Evolutionary conservation across 176 grass and related monocot genomes (phyloP).

Genomic region (Rhynchospora pubera): DNA sequence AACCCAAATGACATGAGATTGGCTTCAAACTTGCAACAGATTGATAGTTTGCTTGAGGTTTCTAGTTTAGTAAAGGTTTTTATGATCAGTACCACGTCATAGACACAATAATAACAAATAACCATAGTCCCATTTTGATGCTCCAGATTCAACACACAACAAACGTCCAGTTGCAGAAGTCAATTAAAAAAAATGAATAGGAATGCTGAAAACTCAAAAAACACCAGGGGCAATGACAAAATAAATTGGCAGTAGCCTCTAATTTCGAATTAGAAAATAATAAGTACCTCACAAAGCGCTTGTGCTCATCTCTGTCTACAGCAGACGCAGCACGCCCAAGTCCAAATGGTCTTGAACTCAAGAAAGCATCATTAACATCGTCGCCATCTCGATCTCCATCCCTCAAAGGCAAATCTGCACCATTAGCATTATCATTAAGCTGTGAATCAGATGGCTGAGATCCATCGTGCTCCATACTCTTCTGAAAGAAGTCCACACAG

Average conservation of each 20-base stretch:
- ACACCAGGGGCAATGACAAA: not conserved
- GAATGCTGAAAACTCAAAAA: not conserved
- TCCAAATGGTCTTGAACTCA: constrained; percentile 39
- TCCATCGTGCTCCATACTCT: constrained; percentile 43
- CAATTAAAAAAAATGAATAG: constrained; percentile 1
- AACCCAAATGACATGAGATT: not conserved
- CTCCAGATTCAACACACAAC: not conserved
- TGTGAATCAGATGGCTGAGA: constrained; percentile 33
- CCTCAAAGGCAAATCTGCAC: constrained; percentile 1
- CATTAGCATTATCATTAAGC: constrained; percentile 3
- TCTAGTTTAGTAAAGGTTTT: not conserved
- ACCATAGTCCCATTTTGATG: not conserved
- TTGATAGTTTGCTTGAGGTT: not conserved
- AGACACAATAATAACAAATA: not conserved
- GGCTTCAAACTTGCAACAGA: not conserved
- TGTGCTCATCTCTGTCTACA: constrained; percentile 76
- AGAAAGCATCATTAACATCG: constrained; percentile 41
- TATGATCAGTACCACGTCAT: not conserved
- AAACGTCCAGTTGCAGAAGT: constrained; percentile 6
- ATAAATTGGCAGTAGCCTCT: not conserved
- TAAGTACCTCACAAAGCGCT: constrained; percentile 85
- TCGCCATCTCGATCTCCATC: constrained; percentile 35
- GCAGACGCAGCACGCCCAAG: constrained; percentile 47
- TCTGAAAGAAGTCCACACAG: constrained; percentile 95
- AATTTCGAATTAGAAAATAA: constrained; percentile 10